phyloP scores from a whole-genome alignment of 306 rosid genomes.

The Luffa acutangula region DNA sequence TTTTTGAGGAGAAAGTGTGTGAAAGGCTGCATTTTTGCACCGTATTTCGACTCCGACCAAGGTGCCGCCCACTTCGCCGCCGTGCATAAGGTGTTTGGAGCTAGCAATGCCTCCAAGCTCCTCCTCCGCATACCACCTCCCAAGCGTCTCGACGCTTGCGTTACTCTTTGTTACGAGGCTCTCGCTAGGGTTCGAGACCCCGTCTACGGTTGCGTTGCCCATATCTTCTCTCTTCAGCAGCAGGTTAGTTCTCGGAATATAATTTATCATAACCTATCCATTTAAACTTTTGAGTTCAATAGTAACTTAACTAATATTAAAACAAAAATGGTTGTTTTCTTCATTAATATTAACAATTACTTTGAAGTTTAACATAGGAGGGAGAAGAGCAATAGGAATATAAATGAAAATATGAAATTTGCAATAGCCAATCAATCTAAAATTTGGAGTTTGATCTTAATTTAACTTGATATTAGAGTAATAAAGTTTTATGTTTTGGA shows the following conservation, averaged over 20 bases:
- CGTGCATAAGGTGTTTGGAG: constrained; percentile 92
- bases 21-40: constrained; percentile 78
- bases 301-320: background rate
- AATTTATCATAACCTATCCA: background rate
- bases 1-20: constrained; percentile 72
- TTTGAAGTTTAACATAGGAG: too few species aligned
- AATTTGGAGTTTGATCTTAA: too few species aligned
- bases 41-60: constrained; percentile 74
- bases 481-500: too few species aligned
- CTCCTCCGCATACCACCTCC: constrained; percentile 50
- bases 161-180: constrained; percentile 80
- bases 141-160: constrained; percentile 63
- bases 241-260: constrained; percentile 33
- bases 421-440: too few species aligned
- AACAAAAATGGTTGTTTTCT: too few species aligned
- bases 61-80: constrained; percentile 89
- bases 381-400: too few species aligned
- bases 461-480: too few species aligned
- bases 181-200: constrained; percentile 76
- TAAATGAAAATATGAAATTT: too few species aligned
- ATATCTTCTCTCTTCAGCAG: constrained; percentile 78
- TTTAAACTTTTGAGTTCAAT: too few species aligned
- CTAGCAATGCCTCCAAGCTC: constrained; percentile 89
- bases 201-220: constrained; percentile 72
- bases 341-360: too few species aligned